Base-by-base conservation (phyloP, 148 eudicot genomes). In the Salicornia ramosissima region DNA sequence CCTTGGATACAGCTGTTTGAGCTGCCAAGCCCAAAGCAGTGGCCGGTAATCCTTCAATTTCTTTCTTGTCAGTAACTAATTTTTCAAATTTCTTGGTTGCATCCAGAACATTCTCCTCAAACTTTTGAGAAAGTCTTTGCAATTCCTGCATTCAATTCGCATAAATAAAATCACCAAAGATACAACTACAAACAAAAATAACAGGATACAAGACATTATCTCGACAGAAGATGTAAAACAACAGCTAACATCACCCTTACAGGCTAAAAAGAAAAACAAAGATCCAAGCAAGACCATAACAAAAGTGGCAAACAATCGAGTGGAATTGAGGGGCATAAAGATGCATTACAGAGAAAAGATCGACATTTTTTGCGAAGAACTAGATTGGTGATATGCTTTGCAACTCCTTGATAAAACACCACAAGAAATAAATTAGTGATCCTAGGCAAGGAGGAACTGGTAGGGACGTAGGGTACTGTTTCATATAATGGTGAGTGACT, bases 11-110 rank as follows among this genome's bases (percentile, higher is more conserved):
- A 46, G 99, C 99, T 56, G 96, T 91, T 80, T 95, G 99, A 65
- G 99, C 96, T 63, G 91, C 99, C 80, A 91, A 83, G 26, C 91
- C 97, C 71, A 89, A 86, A 78, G 96, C 91, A 68, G 91, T 87
- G 55, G 85, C 86, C 36, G 99, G 99, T 76, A 95, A 78, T 65
- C 99, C 99, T 77, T 91, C 96, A 50, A 95, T 79, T 43, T 95
- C 97, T 59, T 91, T 87, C 82, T 89, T 89, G 68, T 95, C 90
- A 25, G 91, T 84, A 61, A 91, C 83, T 62, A 91, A 56, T 67
- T 86, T 91, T 81, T 91, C 94, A 84, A 89, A 95, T 77, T 87
- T 95, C 91, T 95, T 95, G 40, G 99, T 95, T 28, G 97, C 89
- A 79, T 95, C 99, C 71, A 95, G 70, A 70, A 95, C 97, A 84